A percentile compares a stretch with the other conserved stretches of the same genome.
phyloP scores from a whole-genome alignment of 2,329 filamentous ascomycete species.

The Neonectria neomacrospora region DNA sequence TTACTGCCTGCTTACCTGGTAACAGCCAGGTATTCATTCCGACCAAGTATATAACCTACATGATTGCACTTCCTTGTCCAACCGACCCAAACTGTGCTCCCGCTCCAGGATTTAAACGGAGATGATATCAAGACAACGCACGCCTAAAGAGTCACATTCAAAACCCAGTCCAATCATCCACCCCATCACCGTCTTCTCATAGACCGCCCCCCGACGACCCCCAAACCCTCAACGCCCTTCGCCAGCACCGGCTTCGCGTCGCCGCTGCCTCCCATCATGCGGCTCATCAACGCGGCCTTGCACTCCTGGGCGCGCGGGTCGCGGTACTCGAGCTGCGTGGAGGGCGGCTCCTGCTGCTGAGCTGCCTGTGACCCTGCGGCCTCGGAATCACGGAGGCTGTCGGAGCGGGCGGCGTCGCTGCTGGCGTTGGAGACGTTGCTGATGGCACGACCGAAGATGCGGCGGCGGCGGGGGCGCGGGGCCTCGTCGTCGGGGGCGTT shows the following conservation, averaged over 20 bases:
- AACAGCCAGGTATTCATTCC: not conserved
- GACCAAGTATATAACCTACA: constrained; percentile 5
- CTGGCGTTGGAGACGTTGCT: constrained; percentile 67
- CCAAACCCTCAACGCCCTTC: constrained; percentile 20
- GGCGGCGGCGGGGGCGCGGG: constrained; percentile 53
- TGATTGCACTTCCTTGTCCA: not conserved
- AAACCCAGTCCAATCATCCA: constrained; percentile 2
- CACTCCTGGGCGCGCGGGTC: constrained; percentile 60
- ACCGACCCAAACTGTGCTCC: constrained; percentile 1
- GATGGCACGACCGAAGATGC: constrained; percentile 67
- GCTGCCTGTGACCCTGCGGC: constrained; percentile 38
- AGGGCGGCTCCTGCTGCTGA: constrained; percentile 49
- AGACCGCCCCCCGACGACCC: constrained; percentile 30
- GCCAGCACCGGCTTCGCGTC: constrained; percentile 30
- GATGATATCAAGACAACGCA: not conserved
- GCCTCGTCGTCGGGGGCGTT: constrained; percentile 32
- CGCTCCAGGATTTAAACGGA: not conserved
- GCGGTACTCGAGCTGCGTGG: constrained; percentile 66
- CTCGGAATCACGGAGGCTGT: constrained; percentile 37
- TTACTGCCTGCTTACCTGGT: not conserved
- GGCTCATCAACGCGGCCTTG: constrained; percentile 57
- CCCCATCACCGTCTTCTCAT: constrained; percentile 38
- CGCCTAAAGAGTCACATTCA: constrained; percentile 4
- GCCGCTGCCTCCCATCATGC: constrained; percentile 50
- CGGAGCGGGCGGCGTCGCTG: constrained; percentile 55